Base-by-base conservation (phyloP, 2,329 filamentous ascomycete species). In the Pseudogymnoascus sp. region DNA sequence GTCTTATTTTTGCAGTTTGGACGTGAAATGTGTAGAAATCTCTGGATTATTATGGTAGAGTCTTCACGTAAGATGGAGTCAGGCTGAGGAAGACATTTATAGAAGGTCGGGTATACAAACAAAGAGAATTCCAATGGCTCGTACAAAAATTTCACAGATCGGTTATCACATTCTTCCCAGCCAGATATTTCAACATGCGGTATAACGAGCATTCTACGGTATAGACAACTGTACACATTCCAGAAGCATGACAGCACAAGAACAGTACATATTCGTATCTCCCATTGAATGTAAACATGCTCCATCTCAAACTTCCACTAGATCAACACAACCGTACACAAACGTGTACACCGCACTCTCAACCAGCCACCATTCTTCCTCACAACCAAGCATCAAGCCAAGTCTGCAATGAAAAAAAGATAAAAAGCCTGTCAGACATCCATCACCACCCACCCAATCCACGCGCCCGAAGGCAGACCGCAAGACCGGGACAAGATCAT, bases 401-500 rank as follows among this genome's bases (percentile, higher is more conserved):
- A 72, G 75, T 71, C n/a, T 74, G 77, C 73, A 84, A 83, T 78
- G 80, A 84, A 85, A 85, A 85, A 79, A 79, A 69, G 10, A 34
- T 31, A 16, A 34, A 72, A 67, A 73, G 81, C 82, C 90, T 90
- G 90, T 93, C 90, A 95, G 90, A 93, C 89, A 85, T 90, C 88
- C 89, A 82, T 89, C 89, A 81, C 84, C 83, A 85, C 89, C 90
- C 90, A 90, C 89, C 89, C 89, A 80, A 81, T 78, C 79, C 81
- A 79, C 80, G 84, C 84, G 89, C 87, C 89, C 89, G 80, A 92
- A 87, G 85, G 85, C 87, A 84, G 83, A 88, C 83, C 79, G 77
- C 80, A 74, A 73, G 75, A 81, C 82, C 79, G 88, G 90, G 89
- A 87, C 82, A 89, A 95, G 90, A 95, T 96, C 92, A 95, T 95